Evolutionary conservation across 495 filamentous ascomycete genomes (phyloP).

Genomic region (Daldinia caldariorum): DNA sequence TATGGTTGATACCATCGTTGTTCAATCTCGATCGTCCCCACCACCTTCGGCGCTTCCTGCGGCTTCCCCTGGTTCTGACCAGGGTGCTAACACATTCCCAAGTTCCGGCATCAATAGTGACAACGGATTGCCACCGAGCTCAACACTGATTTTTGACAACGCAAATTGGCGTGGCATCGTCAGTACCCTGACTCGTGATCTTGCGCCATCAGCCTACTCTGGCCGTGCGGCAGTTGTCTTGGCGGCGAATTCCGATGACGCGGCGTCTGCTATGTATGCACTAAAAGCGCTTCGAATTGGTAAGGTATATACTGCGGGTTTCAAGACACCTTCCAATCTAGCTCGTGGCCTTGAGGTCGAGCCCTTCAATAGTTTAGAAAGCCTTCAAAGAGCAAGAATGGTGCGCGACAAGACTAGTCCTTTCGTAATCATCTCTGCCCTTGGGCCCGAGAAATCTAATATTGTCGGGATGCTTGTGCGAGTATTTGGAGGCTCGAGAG

Average conservation of each 20-base stretch:
- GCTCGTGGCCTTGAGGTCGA: constrained; percentile 69
- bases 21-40: constrained; percentile 55
- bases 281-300: constrained; percentile 77
- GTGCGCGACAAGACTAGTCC: constrained; percentile 66
- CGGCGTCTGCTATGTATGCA: constrained; percentile 78
- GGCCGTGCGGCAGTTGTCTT: constrained; percentile 78
- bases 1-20: constrained; percentile 80
- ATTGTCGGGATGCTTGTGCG: constrained; percentile 82
- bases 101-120: constrained; percentile 11
- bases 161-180: constrained; percentile 85
- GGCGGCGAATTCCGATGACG: constrained; percentile 72
- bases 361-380: constrained; percentile 82
- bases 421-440: constrained; percentile 80
- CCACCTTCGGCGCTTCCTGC: constrained; percentile 51
- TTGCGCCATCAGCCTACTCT: constrained; percentile 81
- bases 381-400: constrained; percentile 70
- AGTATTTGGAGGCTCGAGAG: constrained; percentile 63
- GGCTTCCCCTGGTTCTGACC: constrained; percentile 54
- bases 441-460: constrained; percentile 79
- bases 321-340: constrained; percentile 72
- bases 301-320: constrained; percentile 84
- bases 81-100: constrained; percentile 18
- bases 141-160: constrained; percentile 75
- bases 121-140: constrained; percentile 51
- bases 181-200: constrained; percentile 79